Evolutionary conservation across 257 asterid genomes (phyloP), one percentile per base, ranked within the genome.

Genomic region (Nicotiana paniculata): DNA sequence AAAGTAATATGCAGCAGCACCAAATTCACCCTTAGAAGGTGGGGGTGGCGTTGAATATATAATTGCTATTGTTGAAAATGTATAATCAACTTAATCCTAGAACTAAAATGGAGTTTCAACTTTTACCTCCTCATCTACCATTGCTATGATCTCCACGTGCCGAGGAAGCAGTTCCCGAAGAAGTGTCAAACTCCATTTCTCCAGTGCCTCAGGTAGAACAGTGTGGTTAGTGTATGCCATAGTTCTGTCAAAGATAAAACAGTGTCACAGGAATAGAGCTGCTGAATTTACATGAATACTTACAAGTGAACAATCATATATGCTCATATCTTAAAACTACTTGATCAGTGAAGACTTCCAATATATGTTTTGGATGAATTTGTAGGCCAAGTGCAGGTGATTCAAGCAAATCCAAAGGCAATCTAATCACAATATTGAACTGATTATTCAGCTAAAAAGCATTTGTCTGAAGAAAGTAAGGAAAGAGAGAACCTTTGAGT

Each of bases 201-300:
- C 98, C 83, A 92, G 86, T 43, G 97, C 98, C 90, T 93, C 98
- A 12, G 98, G 98, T 83, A 93, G 82, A 87, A 93, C 98, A 67
- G 98, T 92, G 86, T 92, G 98, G 86, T 93, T 93, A 13, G 98
- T 93, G 86, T 93, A 93, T 18, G 98, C 98, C 82, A 93, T 96
- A 80, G 98, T 90, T 89, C 98, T 93, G 92, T 43, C 75, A 82
- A 43, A 79, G 67, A 68, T 21, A 39, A 83, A 62, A 86, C 79
- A 79, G 64, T 77, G 80, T 77, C 72, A 74, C 33, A 57, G 78
- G 8, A 70, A 28, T 39, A 69, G 18, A 69, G 28, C 11, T 39
- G 39, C 58, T 21, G 58, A 39, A 39, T 11, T 39, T n/a, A 39
- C 59, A 43, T 46, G 15, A 72, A 26, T 46, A 72, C 8, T 10